Conservation (phyloP, 306 rosid genomes). For the Gillenia trifoliata region DNA sequence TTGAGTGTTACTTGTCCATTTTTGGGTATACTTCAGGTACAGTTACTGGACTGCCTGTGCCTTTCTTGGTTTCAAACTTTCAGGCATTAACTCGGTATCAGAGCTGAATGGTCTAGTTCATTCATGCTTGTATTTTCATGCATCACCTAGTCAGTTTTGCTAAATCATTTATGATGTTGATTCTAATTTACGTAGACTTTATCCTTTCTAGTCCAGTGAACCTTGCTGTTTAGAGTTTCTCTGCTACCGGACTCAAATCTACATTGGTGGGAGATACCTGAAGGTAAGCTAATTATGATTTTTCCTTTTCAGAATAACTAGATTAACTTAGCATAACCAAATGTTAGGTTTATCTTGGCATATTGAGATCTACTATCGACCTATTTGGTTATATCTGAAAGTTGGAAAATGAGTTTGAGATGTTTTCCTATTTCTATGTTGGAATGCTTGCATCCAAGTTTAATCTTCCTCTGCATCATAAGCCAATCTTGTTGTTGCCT, state of each 20-base stretch:
- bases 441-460: too few species aligned
- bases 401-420: neutral
- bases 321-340: neutral
- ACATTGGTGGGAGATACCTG: conserved; percentile 83
- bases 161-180: conserved; percentile 3
- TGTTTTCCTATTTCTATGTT: neutral
- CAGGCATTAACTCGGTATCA: neutral
- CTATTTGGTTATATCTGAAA: neutral
- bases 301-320: neutral
- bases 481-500: neutral
- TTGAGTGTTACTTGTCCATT: neutral
- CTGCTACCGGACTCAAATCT: conserved; percentile 52
- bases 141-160: conserved; percentile 7
- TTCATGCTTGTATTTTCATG: neutral
- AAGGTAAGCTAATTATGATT: conserved; percentile 38
- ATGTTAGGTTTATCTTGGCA: neutral
- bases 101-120: neutral
- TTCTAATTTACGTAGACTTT: conserved; percentile 15
- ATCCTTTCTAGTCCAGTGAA: conserved; percentile 41
- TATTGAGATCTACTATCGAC: neutral
- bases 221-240: conserved; percentile 53
- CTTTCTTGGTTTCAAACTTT: neutral
- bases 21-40: neutral
- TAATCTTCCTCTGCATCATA: neutral
- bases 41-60: neutral